These are phyloP conservation scores for Diaporthe citriasiana DNA, from an alignment of 2,329 filamentous ascomycete genomes.

Conservation along the genomic window DNA sequence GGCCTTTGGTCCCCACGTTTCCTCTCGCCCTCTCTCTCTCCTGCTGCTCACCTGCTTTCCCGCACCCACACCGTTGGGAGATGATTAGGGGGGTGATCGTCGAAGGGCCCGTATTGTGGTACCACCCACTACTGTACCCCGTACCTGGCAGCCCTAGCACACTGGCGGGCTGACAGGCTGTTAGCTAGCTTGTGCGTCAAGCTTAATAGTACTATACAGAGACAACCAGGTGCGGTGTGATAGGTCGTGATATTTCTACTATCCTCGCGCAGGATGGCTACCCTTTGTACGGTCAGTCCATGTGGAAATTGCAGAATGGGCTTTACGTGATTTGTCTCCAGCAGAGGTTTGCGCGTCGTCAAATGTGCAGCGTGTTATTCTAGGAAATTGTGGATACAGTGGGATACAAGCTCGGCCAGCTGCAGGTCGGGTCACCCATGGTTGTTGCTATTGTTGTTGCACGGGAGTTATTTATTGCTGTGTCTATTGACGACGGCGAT, in stretches of 20 bases:
- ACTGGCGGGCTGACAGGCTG: not conserved
- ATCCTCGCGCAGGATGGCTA: not conserved
- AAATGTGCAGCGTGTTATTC: constrained; percentile 21
- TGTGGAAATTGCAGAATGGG: not conserved
- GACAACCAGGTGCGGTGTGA: not conserved
- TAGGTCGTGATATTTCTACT: not conserved
- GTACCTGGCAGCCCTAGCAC: constrained; percentile 16
- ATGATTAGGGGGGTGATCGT: constrained; percentile 29
- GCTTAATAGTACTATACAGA: not conserved
- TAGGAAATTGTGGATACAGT: constrained; percentile 22
- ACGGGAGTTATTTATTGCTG: not conserved
- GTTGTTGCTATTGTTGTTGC: constrained; percentile 6
- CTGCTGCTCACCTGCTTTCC: constrained; percentile 2
- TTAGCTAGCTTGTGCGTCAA: not conserved
- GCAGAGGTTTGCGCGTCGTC: constrained; percentile 18
- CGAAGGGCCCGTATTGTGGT: constrained; percentile 19
- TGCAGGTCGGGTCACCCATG: constrained; percentile 29
- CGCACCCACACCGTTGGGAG: constrained; percentile 28
- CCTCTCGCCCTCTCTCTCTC: not conserved
- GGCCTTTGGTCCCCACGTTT: constrained; percentile 17
- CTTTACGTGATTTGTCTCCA: constrained; percentile 12
- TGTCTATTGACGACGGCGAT: not conserved
- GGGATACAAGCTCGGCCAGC: constrained; percentile 7
- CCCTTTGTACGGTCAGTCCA: not conserved
- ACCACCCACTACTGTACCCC: not conserved